Conservation (phyloP, 1,284 basidiomycete species). For the Pseudozyma thailandica region DNA sequence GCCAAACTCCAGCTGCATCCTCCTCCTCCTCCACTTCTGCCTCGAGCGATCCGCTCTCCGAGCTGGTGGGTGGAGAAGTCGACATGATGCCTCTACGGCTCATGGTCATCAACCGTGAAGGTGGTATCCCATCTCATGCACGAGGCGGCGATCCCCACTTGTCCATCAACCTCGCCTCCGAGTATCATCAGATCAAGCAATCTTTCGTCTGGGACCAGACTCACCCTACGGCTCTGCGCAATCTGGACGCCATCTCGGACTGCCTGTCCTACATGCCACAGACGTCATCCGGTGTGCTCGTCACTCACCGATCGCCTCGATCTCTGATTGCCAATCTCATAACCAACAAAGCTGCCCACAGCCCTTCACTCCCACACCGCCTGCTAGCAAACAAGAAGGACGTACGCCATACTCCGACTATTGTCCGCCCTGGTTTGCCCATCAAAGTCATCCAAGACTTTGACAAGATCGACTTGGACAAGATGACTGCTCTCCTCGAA, state of each 20-base stretch:
- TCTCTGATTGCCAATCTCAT: conserved; percentile 96
- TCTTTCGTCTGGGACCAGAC: conserved; percentile 87
- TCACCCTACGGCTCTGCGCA: conserved; percentile 86
- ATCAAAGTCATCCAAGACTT: conserved; percentile 80
- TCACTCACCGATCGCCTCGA: conserved; percentile 94
- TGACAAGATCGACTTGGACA: conserved; percentile 77
- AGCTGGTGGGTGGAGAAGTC: conserved; percentile 52
- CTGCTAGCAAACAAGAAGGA: conserved; percentile 86
- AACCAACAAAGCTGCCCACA: conserved; percentile 96
- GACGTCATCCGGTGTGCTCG: conserved; percentile 91
- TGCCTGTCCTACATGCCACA: conserved; percentile 94
- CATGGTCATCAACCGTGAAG: conserved; percentile 97
- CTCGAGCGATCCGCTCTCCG: conserved; percentile 19
- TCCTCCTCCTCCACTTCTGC: conserved; percentile 1
- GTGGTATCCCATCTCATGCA: conserved; percentile 96
- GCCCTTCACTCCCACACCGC: conserved; percentile 91
- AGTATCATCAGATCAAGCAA: conserved; percentile 84
- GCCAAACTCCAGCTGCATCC: conserved; percentile 1
- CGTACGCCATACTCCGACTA: conserved; percentile 89
- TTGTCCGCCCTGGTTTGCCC: conserved; percentile 87
- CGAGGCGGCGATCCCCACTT: conserved; percentile 93
- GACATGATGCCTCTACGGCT: conserved; percentile 77
- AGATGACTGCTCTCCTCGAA: conserved; percentile 84
- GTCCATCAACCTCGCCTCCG: conserved; percentile 90
- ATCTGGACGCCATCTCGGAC: conserved; percentile 84